phyloP scores from a whole-genome alignment of 1,139 yeast genomes.

The Geotrichum phurueaensis region DNA sequence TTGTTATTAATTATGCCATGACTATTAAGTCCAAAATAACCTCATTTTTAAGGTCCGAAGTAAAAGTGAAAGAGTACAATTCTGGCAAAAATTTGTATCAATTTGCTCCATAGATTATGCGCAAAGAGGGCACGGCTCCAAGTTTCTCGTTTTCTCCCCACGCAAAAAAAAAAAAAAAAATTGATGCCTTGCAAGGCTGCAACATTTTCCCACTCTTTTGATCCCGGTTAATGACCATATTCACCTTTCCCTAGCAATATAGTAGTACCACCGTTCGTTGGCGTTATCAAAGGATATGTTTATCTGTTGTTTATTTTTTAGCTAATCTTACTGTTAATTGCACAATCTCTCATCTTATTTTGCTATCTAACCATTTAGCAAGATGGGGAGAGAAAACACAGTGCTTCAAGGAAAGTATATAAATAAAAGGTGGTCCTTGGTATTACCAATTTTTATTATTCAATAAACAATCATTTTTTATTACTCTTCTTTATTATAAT shows the following conservation, averaged over 20 bases:
- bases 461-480: not conserved
- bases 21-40: not conserved
- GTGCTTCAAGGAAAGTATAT: not conserved
- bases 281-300: not conserved
- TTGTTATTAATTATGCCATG: not conserved
- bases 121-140: not conserved
- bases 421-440: not conserved
- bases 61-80: not conserved
- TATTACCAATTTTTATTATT: not conserved
- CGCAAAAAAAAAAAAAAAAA: not conserved
- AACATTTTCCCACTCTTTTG: not conserved
- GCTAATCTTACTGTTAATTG: not conserved
- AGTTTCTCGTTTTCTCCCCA: not conserved
- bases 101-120: not conserved
- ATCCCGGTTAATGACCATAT: not conserved
- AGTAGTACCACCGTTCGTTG: not conserved
- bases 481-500: not conserved
- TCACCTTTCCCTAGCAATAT: not conserved
- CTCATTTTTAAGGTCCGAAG: not conserved
- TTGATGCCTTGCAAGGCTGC: not conserved
- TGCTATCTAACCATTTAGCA: not conserved
- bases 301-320: not conserved
- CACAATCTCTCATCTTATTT: not conserved
- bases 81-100: not conserved
- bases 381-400: not conserved